Evolutionary conservation across 192 early-diverging fungal species (phyloP).

Genomic region (Rhizophagus prolifer): DNA sequence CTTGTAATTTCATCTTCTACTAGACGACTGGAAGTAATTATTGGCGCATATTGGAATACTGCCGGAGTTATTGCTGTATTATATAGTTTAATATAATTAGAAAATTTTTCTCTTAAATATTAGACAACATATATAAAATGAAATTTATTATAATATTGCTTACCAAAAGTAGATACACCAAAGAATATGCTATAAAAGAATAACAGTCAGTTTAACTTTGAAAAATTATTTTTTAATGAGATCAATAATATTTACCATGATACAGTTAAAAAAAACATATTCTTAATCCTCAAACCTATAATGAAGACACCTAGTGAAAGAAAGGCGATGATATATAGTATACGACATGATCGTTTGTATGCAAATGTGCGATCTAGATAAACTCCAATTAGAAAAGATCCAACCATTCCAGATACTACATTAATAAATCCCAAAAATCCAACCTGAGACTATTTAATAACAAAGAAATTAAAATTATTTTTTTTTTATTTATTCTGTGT

Average conservation of each 20-base stretch:
- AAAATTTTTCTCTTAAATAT: background rate
- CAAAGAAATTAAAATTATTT: background rate
- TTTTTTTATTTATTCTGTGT: background rate
- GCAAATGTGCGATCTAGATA: conserved; percentile 36
- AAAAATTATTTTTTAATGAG: background rate
- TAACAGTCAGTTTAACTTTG: background rate
- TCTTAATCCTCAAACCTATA: conserved; percentile 23
- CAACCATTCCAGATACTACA: conserved; percentile 37
- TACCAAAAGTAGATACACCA: conserved; percentile 36
- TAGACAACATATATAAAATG: background rate
- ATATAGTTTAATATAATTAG: background rate
- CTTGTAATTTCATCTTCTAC: conserved; percentile 37
- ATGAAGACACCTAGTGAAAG: conserved; percentile 30
- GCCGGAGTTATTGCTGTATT: conserved; percentile 42
- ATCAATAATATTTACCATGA: conserved; percentile 35
- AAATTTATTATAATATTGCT: background rate
- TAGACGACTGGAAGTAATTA: conserved; percentile 31
- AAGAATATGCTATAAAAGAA: background rate
- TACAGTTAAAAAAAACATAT: conserved; percentile 22
- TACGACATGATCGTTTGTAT: conserved; percentile 32
- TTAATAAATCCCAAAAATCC: conserved; percentile 37
- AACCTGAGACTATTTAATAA: conserved; percentile 14
- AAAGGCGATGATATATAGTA: conserved; percentile 29
- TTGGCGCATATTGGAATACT: conserved; percentile 43
- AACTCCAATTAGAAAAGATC: conserved; percentile 37